Base-by-base conservation (phyloP, 2,329 filamentous ascomycete genomes). In the Ophiocordyceps australis region DNA sequence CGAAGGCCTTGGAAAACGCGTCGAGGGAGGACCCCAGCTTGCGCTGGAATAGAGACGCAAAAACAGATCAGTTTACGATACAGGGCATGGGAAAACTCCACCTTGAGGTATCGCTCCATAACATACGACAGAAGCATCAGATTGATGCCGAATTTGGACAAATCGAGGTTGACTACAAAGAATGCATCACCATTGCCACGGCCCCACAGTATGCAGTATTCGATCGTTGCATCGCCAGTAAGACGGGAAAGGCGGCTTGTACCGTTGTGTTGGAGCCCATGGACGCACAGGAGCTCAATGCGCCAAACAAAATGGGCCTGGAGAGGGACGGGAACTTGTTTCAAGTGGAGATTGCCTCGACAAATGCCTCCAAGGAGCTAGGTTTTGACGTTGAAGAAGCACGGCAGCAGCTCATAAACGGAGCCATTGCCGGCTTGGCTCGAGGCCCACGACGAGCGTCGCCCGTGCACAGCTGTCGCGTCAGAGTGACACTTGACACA, bases 31-130 rank as follows among this genome's bases (percentile, higher is more conserved):
- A 98, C 40, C 89, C 89, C 0, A 94, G 83, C 47, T 57, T 98
- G 14, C 71, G 89, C 29, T 79, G 92, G 44, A 78, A 65, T 19
- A 61, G 80, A 17, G 81, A 95, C 39, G 72, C 86, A 33, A 89
- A 94, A 46, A 85, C 81, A 2, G 89, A 89, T 3, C 83, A 93
- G 42, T 94, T 89, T 24, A 75, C 92, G 17, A 62, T 98, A 1
- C 85, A 85, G 27, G 89, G 89, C 4, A 95, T 98, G 89, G 89
- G 89, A 7, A 82, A 92, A 40, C 65, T 98, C 16, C 89, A 98
- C 49, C 62, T 98, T 1, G 89, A 98, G 40, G 89, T 98, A 25
- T 85, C 86, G 1, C 62, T 82, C 25, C 81, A 95, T 47, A 70
- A 85, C 22, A 67, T 98, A 8, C 72, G 89, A 35, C 79, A 81